Percentiles rank a stretch among this genome's conserved stretches.
phyloP scores from a whole-genome alignment of 768 basidiomycete genomes.

The Boletus tomentosulus region DNA sequence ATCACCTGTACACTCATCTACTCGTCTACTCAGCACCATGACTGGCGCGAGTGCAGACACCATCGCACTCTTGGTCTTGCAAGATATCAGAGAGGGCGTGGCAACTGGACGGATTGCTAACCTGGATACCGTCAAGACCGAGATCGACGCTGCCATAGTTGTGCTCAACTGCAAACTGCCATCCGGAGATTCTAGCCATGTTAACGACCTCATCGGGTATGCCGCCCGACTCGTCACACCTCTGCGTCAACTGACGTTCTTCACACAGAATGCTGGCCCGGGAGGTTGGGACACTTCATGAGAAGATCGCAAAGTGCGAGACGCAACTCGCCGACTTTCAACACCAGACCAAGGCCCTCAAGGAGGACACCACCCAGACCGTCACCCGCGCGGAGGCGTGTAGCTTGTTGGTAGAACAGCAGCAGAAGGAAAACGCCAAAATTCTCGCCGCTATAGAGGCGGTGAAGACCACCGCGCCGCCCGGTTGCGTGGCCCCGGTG shows the following conservation, averaged over 20 bases:
- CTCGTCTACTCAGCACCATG: conserved; percentile 7
- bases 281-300: conserved; percentile 6
- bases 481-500: background rate
- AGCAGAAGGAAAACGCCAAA: background rate
- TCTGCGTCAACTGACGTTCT: background rate
- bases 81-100: conserved; percentile 5
- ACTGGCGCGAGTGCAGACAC: background rate
- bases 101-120: conserved; percentile 8
- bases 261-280: conserved; percentile 5
- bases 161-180: conserved; percentile 1
- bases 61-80: conserved; percentile 9
- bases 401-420: background rate
- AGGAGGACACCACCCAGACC: conserved; percentile 6
- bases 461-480: background rate
- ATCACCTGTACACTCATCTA: background rate
- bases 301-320: conserved; percentile 9
- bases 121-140: conserved; percentile 1
- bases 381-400: conserved; percentile 5
- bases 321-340: conserved; percentile 5
- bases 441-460: conserved; percentile 2
- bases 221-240: background rate
- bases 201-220: conserved; percentile 6
- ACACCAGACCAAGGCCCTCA: background rate
- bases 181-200: background rate
- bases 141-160: conserved; percentile 10